Evolutionary conservation across 2,329 filamentous ascomycete genomes (phyloP).

Genomic region (Camptophora hylomeconis): DNA sequence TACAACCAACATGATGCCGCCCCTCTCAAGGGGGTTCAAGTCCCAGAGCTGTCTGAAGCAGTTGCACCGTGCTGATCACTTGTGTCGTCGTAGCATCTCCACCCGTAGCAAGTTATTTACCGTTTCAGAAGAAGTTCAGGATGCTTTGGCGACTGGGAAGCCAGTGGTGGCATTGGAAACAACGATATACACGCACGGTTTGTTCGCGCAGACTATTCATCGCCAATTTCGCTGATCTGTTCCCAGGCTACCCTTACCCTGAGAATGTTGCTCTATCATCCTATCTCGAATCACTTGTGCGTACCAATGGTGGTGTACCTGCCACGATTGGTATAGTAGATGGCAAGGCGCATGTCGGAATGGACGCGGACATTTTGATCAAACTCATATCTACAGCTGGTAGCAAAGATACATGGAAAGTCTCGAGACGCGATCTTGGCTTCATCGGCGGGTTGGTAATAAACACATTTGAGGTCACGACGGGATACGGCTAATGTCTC

Average conservation of each 20-base stretch:
- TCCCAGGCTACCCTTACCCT: conserved; percentile 53
- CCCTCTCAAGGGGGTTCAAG: not conserved
- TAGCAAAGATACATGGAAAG: conserved; percentile 59
- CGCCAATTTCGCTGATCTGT: too few relatives aligned
- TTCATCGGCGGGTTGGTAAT: conserved; percentile 64
- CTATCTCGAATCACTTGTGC: conserved; percentile 67
- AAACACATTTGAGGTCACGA: not conserved
- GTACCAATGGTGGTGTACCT: conserved; percentile 67
- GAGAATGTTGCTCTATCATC: conserved; percentile 64
- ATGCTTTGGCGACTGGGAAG: conserved; percentile 59
- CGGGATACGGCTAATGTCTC: conserved; percentile 1
- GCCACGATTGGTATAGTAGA: conserved; percentile 83
- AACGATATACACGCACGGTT: conserved; percentile 92
- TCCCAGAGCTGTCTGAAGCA: too few relatives aligned
- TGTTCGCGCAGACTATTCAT: conserved; percentile 6
- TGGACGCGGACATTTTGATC: conserved; percentile 58
- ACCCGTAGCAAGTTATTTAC: conserved; percentile 38
- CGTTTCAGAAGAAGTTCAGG: conserved; percentile 69
- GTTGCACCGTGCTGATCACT: too few relatives aligned
- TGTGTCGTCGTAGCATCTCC: conserved; percentile 1
- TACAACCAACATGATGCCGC: not conserved
- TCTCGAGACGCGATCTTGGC: conserved; percentile 75
- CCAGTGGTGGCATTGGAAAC: conserved; percentile 90
- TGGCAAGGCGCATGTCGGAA: conserved; percentile 69
- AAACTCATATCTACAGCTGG: conserved; percentile 54